Evolutionary conservation across 2,329 filamentous ascomycete species (phyloP).

Genomic region (Capronia coronata): DNA sequence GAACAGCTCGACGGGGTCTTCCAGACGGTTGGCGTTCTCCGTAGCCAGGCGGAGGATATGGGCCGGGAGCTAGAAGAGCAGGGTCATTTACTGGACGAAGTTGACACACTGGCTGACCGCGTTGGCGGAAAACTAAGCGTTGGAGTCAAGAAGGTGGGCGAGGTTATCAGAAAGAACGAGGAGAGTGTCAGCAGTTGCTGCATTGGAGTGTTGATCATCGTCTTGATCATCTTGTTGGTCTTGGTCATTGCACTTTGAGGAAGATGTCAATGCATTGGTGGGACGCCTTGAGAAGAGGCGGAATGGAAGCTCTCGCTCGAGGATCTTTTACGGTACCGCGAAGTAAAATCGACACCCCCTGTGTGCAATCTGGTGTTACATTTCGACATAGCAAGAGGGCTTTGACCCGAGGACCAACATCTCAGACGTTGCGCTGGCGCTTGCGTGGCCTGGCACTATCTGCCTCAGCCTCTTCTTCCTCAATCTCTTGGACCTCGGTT

Average conservation of each 20-base stretch:
- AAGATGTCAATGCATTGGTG: too few species aligned
- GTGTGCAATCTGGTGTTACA: neutral
- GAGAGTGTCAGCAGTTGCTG: slow-evolving; percentile 43
- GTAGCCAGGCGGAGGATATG: slow-evolving; percentile 91
- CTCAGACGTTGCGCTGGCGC: slow-evolving; percentile 19
- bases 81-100: slow-evolving; percentile 75
- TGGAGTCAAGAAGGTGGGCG: slow-evolving; percentile 77
- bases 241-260: slow-evolving; percentile 62
- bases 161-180: slow-evolving; percentile 84
- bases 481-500: slow-evolving; percentile 45
- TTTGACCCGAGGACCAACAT: neutral
- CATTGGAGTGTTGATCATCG: slow-evolving; percentile 25
- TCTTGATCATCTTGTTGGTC: slow-evolving; percentile 68
- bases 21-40: slow-evolving; percentile 81
- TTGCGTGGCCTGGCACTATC: slow-evolving; percentile 28
- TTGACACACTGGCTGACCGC: slow-evolving; percentile 77
- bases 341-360: neutral
- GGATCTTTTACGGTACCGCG: neutral
- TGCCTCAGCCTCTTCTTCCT: slow-evolving; percentile 40
- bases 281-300: neutral
- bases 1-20: slow-evolving; percentile 88
- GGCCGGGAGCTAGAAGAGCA: slow-evolving; percentile 94
- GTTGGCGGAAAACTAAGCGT: slow-evolving; percentile 79
- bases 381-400: neutral
- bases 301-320: neutral